Evolutionary conservation across 2,329 filamentous ascomycete species (phyloP), one percentile per base, ranked within the genome.

Genomic region (Cladosporium sphaerospermum): DNA sequence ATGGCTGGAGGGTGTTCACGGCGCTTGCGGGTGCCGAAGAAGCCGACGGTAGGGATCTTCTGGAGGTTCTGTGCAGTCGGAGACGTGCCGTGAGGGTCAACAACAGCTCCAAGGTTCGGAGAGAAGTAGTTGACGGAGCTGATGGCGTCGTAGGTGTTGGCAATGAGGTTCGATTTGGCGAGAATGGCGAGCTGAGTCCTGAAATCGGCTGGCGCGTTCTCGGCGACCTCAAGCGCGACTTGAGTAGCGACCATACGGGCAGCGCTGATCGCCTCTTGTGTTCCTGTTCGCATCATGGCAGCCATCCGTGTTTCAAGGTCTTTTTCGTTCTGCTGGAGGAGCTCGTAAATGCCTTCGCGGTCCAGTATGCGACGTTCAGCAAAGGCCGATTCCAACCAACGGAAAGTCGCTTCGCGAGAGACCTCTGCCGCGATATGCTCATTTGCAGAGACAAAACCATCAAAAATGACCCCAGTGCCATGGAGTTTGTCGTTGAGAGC

Each of bases 101-200:
- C 71, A 1, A 76, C 61, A 1, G 88, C 88, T 4, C 88, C 89
- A 14, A 83, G 71, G 4, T 82, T 81, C 1, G 71, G 63, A 3
- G 79, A 78, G 61, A 96, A 86, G 71, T 84, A 90, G 72, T 96
- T 96, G 69, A 90, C 73, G 41, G 67, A 64, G 40, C 63, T 62
- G 14, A 73, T 57, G 10, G 62, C 56, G 34, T 62, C 47, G 43
- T 64, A 51, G 14, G 57, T 49, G 55, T 66, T 65, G 43, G 54
- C 48, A n/a, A 65, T 49, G 13, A 63, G 52, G 43, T 63, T 66
- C 31, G 56, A n/a, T 60, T 69, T 49, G 64, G 64, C 46, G 62
- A 66, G 55, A 31, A 59, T 47, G 10, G 59, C 43, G 51, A 64
- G 56, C n/a, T 39, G 13, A 3, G n/a, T 14, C 8, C 16, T 13